Conservation (phyloP, 192 early-diverging fungal genomes). For the Powellomyces hirtus region DNA sequence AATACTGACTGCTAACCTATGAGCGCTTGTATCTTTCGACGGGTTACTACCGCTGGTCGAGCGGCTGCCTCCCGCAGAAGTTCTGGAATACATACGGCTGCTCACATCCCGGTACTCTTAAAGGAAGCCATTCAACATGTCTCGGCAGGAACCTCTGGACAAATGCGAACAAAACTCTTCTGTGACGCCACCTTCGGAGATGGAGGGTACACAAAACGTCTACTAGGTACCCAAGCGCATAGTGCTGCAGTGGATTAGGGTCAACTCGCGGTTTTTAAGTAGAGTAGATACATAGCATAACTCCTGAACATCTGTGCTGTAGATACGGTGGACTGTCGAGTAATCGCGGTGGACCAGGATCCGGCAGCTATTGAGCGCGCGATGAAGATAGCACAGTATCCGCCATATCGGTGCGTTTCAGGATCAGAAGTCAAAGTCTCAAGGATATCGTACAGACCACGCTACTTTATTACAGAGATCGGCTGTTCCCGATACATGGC, state of each 20-base stretch:
- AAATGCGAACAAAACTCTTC: conserved; percentile 33
- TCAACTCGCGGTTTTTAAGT: too few species aligned
- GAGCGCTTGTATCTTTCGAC: too few species aligned
- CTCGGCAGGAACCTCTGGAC: not conserved
- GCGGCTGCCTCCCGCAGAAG: not conserved
- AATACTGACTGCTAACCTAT: too few species aligned
- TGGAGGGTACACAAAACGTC: conserved; percentile 63
- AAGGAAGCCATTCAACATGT: conserved; percentile 1
- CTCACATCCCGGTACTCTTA: conserved; percentile 19
- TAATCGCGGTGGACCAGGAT: conserved; percentile 73
- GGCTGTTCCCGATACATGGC: conserved; percentile 56
- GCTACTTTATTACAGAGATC: conserved; percentile 24
- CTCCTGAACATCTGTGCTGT: not conserved
- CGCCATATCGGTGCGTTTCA: conserved; percentile 38
- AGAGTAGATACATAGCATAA: too few species aligned
- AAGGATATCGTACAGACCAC: not conserved
- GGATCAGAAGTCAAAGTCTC: not conserved
- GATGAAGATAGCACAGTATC: conserved; percentile 34
- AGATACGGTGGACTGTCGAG: conserved; percentile 44
- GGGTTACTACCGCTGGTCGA: not conserved
- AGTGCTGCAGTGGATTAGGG: not conserved
- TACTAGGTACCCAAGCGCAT: conserved; percentile 51
- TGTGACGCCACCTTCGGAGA: conserved; percentile 75
- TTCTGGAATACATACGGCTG: not conserved
- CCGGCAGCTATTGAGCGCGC: conserved; percentile 62